Base-by-base conservation (phyloP, 805 yeast species). In the Groenewaldozyma tartarivorans region DNA sequence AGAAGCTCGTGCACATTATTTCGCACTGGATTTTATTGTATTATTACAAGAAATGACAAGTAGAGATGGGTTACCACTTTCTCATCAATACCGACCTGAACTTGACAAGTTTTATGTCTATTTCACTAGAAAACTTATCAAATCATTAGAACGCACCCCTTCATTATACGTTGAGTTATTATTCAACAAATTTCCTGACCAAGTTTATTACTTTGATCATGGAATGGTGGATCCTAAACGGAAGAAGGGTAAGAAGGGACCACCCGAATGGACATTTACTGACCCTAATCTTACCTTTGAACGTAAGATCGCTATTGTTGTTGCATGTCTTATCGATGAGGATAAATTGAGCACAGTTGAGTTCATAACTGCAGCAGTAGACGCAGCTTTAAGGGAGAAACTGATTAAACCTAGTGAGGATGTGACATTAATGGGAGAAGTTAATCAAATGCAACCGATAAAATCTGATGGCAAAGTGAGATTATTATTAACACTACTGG, bases 1-100 rank as follows among this genome's bases (percentile, higher is more conserved):
- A 32, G 79, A 81, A 43, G 70, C 68, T 38, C 75, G 77, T 33
- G 64, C 77, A 0, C 61, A 73, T 26, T 57, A 83, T 26, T 79
- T 69, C 51, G 65, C 95, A 38, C 55, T 92, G 26, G 96, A 88
- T 55, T 76, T 92, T 54, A 72, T 90, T 71, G 56, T 68, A 13
- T 53, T 72, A 2, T 55, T 83, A 1, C 71, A 76, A 51, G 66
- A 71, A 20, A 61, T 81, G 4, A 63, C 76, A 9, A 68, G 67
- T 30, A 57, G 71, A 15, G 53, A 69, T 20, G 76, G 79, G 4
- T 59, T 78, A 15, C 69, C 76, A 1, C 57, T 63, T 34, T 47
- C 60, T 0, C 60, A 58, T 16, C 36, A 61, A 13, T 64, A 77
- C 3, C 65, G 85, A 43, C 66, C 63, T 22, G 86, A 80, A 42